phyloP scores from a whole-genome alignment of 257 asterid genomes.

The Przewalskia tangutica region DNA sequence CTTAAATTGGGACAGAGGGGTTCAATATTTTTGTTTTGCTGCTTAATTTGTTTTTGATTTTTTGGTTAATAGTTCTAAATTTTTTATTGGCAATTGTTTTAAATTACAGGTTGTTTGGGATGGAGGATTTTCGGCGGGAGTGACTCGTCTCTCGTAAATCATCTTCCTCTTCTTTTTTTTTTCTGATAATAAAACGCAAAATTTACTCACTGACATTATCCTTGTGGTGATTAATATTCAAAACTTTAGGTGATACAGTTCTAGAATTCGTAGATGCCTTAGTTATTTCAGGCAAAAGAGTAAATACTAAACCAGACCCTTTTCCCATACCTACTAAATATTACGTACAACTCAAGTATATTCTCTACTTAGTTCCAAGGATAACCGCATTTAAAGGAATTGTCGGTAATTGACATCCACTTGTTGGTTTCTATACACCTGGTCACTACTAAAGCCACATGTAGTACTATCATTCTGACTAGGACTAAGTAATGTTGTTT shows the following conservation, averaged over 20 bases:
- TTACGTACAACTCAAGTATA: not conserved
- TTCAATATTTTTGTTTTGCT: not conserved
- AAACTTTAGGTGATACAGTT: not conserved
- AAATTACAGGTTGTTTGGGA: conserved; percentile 47
- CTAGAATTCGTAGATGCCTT: not conserved
- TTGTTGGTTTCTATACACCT: conserved; percentile 11
- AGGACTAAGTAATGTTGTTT: not conserved
- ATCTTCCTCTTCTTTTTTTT: not conserved
- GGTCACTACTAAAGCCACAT: conserved; percentile 10
- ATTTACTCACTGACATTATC: not conserved
- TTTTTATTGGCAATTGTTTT: conserved; percentile 2
- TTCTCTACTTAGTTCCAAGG: conserved; percentile 11
- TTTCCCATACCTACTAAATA: not conserved
- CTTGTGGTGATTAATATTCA: not conserved
- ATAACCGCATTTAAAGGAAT: conserved; percentile 11
- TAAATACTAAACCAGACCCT: not conserved
- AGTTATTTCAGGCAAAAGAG: not conserved
- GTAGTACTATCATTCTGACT: not conserved
- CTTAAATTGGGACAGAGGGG: too few relatives aligned
- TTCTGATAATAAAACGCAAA: not conserved
- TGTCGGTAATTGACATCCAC: conserved; percentile 23
- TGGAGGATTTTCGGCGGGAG: conserved; percentile 80
- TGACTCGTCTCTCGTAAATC: conserved; percentile 49
- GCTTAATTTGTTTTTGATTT: not conserved
- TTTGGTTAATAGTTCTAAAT: not conserved